phyloP scores from a whole-genome alignment of 352 stramenopile species.

The Pythium rishiriense region DNA sequence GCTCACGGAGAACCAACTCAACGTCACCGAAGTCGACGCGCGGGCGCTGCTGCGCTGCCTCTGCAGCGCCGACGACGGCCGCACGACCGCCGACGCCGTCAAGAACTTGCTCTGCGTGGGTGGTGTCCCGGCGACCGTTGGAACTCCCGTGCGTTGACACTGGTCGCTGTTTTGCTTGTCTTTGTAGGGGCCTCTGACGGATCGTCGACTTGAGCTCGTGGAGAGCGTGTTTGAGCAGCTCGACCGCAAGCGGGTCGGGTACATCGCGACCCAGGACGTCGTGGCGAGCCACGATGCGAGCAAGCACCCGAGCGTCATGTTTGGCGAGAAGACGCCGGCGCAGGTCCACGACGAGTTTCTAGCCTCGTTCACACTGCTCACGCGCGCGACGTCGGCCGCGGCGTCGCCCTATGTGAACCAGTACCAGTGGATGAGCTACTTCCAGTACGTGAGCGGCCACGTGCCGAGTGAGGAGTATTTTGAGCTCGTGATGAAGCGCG shows the following conservation, averaged over 20 bases:
- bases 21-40: constrained; percentile 66
- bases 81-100: constrained; percentile 44
- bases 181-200: constrained; percentile 41
- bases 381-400: constrained; percentile 7
- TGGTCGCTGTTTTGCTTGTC: not conserved
- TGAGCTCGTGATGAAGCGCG: constrained; percentile 68
- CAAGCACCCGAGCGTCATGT: constrained; percentile 72
- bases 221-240: constrained; percentile 70
- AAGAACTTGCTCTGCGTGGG: constrained; percentile 68
- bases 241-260: constrained; percentile 59
- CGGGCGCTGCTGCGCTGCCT: constrained; percentile 50
- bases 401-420: constrained; percentile 57
- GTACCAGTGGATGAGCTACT: constrained; percentile 74
- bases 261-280: constrained; percentile 54
- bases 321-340: constrained; percentile 52
- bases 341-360: constrained; percentile 67
- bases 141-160: too few relatives aligned
- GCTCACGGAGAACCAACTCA: constrained; percentile 45
- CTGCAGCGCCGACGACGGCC: constrained; percentile 36
- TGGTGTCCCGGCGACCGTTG: not conserved
- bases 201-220: constrained; percentile 59
- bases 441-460: constrained; percentile 70
- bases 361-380: constrained; percentile 42
- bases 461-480: constrained; percentile 77
- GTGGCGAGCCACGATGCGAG: constrained; percentile 47